Conservation (phyloP, 345 rosid species). For the Trapa incisa region DNA sequence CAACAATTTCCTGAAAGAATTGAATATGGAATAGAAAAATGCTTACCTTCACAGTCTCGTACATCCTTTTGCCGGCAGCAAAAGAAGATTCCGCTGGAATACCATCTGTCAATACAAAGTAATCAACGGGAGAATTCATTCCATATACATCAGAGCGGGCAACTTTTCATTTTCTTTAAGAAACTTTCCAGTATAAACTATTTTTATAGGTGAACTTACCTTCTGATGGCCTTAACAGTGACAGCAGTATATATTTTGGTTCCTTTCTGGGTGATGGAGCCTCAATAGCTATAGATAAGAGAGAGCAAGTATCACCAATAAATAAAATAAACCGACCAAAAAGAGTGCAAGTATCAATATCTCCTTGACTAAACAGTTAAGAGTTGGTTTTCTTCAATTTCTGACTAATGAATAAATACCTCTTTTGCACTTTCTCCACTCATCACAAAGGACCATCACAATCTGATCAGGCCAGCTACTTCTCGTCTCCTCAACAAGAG, state of each 20-base stretch:
- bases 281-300: conserved; percentile 57
- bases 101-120: conserved; percentile 24
- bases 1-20: not conserved
- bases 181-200: not conserved
- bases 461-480: conserved; percentile 88
- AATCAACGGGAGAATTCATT: not conserved
- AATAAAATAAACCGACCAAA: no score
- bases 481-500: conserved; percentile 46
- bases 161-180: not conserved
- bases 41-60: conserved; percentile 83
- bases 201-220: conserved; percentile 30
- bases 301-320: not conserved
- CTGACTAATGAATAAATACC: conserved; percentile 26
- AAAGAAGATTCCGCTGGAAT: conserved; percentile 53
- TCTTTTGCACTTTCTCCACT: conserved; percentile 95
- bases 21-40: not conserved
- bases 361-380: not conserved
- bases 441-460: conserved; percentile 53
- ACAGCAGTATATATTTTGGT: conserved; percentile 64
- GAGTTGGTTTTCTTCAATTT: not conserved
- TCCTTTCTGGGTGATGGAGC: conserved; percentile 77
- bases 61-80: conserved; percentile 64
- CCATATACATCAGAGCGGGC: not conserved
- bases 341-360: not conserved
- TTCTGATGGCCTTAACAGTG: conserved; percentile 33